phyloP scores from a whole-genome alignment of 164 flowering plant genomes.

The Tinospora cordifolia region DNA sequence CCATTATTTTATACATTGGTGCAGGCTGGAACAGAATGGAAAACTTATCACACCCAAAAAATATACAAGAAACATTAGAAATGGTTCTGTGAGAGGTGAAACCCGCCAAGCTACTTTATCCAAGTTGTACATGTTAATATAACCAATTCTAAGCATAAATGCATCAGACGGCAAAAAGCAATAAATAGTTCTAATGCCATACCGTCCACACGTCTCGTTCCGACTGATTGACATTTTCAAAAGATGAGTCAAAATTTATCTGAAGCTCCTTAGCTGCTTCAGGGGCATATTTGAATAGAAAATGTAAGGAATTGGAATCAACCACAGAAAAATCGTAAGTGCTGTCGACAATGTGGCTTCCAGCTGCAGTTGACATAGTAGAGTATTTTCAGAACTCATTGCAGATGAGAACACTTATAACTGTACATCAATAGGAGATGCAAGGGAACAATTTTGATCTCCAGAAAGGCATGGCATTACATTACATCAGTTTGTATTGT shows the following conservation, averaged over 20 bases:
- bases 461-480: neutral
- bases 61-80: no score
- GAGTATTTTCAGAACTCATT: neutral
- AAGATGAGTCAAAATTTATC: conserved; percentile 37
- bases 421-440: neutral
- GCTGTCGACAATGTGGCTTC: conserved; percentile 40
- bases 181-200: conserved; percentile 15
- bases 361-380: conserved; percentile 37
- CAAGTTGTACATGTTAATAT: no score
- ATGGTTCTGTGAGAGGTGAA: no score
- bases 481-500: neutral
- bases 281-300: conserved; percentile 77
- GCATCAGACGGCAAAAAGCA: neutral
- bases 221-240: conserved; percentile 32
- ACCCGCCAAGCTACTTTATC: no score
- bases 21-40: no score
- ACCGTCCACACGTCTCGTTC: conserved; percentile 56
- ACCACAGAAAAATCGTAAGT: conserved; percentile 74
- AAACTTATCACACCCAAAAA: no score
- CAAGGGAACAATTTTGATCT: neutral
- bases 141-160: no score
- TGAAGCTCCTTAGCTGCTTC: conserved; percentile 61
- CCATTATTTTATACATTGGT: no score
- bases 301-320: conserved; percentile 75
- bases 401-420: neutral